Base-by-base conservation (phyloP, 2,329 filamentous ascomycete species). In the Xenoacremonium recifei region DNA sequence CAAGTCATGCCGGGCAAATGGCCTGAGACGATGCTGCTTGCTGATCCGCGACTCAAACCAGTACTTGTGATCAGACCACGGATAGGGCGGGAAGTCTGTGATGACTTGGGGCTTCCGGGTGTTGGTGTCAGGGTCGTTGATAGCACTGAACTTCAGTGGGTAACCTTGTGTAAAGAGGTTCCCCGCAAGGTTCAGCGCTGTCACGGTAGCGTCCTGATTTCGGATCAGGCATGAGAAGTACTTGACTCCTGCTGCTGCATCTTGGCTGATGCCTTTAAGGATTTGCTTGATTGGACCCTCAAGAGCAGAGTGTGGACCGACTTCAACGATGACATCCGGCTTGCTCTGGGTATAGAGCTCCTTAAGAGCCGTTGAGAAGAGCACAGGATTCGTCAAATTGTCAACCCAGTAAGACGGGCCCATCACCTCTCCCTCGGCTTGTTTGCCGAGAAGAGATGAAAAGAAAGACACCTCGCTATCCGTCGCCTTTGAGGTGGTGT, bases 1-100 rank as follows among this genome's bases (percentile, higher is more conserved):
- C 23, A 27, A 9, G 9, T 9, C 23, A 9, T 27, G 13, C 23
- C 23, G 9, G 13, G 13, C 23, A 27, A 27, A 27, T 9, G 23
- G 13, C 42, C 68, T 27, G 30, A 32, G 15, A 4, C 66, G 53
- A 42, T 59, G 58, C 4, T 59, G 58, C 21, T 64, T 59, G 1
- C 67, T 70, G 44, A 67, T 57, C 15, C 73, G 67, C 3, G 72
- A 68, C 51, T 76, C 72, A 34, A 67, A 64, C 21, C 65, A 71
- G 44, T 35, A 49, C 4, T 52, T 55, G 13, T 46, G 46, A 38
- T 71, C 65, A 16, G 67, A 62, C 63, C 65, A 72, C 1, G 58
- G 53, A 29, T 71, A 71, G 0, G 57, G 46, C 0, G 69, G 69
- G 3, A 70, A 48, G 32, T 53, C 61, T 5, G 54, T 44, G 2